Evolutionary conservation across 2,329 filamentous ascomycete genomes (phyloP).

Genomic region (Stenocarpella maydis): DNA sequence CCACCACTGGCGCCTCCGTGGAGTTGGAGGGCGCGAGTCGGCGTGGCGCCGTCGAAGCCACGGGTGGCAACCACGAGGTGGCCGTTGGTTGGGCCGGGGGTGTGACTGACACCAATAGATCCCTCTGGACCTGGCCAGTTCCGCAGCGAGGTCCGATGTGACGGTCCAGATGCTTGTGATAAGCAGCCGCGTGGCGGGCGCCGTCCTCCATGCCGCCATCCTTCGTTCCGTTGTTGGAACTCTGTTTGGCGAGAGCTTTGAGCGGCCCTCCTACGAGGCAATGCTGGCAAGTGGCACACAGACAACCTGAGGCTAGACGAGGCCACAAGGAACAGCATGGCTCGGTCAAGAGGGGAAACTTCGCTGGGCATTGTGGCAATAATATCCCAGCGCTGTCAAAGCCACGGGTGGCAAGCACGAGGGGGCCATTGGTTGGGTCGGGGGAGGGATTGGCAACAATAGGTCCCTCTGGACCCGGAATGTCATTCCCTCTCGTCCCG

Average conservation of each 20-base stretch:
- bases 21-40: not conserved
- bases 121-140: too few relatives aligned
- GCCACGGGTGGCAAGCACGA: too few relatives aligned
- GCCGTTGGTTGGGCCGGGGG: slow-evolving; percentile 15
- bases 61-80: not conserved
- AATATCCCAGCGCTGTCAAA: too few relatives aligned
- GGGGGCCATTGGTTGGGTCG: too few relatives aligned
- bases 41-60: not conserved
- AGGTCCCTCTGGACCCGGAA: too few relatives aligned
- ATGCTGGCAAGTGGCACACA: not conserved
- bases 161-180: not conserved
- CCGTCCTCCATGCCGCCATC: not conserved
- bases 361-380: not conserved
- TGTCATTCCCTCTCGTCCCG: too few relatives aligned
- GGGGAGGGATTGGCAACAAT: too few relatives aligned
- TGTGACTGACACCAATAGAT: slow-evolving; percentile 43
- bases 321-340: too few relatives aligned
- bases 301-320: not conserved
- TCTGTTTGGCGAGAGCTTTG: not conserved
- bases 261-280: not conserved
- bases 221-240: not conserved
- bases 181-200: not conserved
- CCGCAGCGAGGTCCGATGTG: not conserved
- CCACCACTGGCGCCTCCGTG: not conserved
- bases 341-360: not conserved